Base-by-base conservation (phyloP, 106 monocot species). In the Gastrodia elata region DNA sequence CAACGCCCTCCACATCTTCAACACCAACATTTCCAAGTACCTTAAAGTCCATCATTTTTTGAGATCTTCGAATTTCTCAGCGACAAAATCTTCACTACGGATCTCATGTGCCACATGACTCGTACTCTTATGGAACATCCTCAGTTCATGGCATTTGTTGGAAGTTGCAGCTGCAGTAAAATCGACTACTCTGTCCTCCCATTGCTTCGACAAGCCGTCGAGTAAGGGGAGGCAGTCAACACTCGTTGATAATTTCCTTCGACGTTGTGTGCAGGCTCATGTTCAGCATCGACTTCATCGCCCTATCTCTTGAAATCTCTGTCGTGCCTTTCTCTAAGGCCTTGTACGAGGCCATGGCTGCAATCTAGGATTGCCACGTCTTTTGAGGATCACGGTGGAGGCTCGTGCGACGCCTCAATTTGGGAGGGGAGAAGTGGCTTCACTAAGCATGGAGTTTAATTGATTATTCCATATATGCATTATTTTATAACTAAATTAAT, bases 11-110 rank as follows among this genome's bases (percentile, higher is more conserved):
- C 84, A 88, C 57, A 48, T 88, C 70, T 88, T 83, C 77, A 85
- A 68, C 34, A 25, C 71, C 39, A 75, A 77, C 71, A 82, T 88
- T 75, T 0, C 35, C n/a, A 75, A 82, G 57, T 88, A 82, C 72
- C 84, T 82, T 0, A 88, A 88, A 48, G 87, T 84, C 30, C 39
- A 34, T 1, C 84, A 1, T 84, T 84, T 72, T 24, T 34, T 0
- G 80, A 84, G 80, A 80, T 82, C 41, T 84, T 88, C 71, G 87
- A 84, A 30, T 14, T 84, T 9, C 52, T 82, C 34, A 82, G 87
- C n/a, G 85, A 85, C 39, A 80, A 85, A 44, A 73, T 88, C 75
- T 77, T 33, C 39, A 46, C 77, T 0, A 1, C 85, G 80, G n/a
- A n/a, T n/a, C n/a, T n/a, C n/a, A n/a, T n/a, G 68, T 68, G 88